Base-by-base conservation (phyloP, 306 rosid species). In the Datisca glomerata region DNA sequence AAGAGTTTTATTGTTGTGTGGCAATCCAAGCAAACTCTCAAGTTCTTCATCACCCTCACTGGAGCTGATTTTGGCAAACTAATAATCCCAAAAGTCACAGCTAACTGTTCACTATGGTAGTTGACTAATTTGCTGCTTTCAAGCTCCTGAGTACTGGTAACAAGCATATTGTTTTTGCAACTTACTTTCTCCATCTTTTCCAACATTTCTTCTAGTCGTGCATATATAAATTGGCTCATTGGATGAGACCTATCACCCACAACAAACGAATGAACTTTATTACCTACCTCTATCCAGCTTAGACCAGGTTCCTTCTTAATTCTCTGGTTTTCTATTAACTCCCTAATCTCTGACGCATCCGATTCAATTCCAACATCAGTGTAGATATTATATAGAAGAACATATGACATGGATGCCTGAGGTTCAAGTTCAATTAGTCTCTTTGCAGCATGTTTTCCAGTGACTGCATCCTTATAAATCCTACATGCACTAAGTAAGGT, bases 291-390 rank as follows among this genome's bases (percentile, higher is more conserved):
- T 28, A 77, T 77, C 85, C 85, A 77, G 52, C 77, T 77, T 51
- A 68, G 56, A 29, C 80, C 80, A 41, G 85, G 85, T 66, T 77
- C 80, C 69, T 77, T 77, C 65, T 69, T 77, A 45, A 72, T 53
- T 62, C 72, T 70, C 36, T 60, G 40, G 21, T 37, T 59, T 55
- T 53, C 64, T 71, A 77, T 72, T 49, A 72, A 58, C 45, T 49
- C 66, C 33, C 86, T 61, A 41, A 72, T 57, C 57, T 63, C 63
- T 18, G 42, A 51, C 46, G 78, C 70, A 11, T 10, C 64, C 21
- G 51, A 50, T 41, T 65, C 58, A 40, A 64, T 52, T 17, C 80
- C 74, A 7, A 64, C 59, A n/a, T 65, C 78, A 60, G 43, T 54
- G 43, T 69, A 72, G 31, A 72, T 52, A 39, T 72, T 77, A 65